phyloP scores from a whole-genome alignment of 139 green algal species.

The Nannochloris sp. region DNA sequence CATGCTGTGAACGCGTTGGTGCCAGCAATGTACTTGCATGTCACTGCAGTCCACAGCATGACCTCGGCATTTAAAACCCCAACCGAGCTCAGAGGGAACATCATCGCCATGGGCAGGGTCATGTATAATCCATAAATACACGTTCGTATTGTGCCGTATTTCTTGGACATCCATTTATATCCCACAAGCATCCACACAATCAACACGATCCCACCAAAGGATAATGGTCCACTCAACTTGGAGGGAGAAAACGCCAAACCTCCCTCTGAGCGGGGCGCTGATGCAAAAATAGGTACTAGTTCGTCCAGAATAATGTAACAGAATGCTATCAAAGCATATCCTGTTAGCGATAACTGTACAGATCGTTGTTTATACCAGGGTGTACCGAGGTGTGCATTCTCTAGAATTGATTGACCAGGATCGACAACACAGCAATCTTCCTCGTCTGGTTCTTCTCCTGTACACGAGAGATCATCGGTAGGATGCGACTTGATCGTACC shows the following conservation, averaged over 20 bases:
- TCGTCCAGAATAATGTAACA: slow-evolving; percentile 48
- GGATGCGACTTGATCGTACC: neutral
- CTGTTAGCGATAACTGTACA: slow-evolving; percentile 34
- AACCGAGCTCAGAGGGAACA: slow-evolving; percentile 20
- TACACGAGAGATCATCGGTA: neutral
- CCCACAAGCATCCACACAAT: slow-evolving; percentile 32
- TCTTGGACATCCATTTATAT: slow-evolving; percentile 39
- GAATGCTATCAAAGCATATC: slow-evolving; percentile 44
- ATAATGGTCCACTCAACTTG: slow-evolving; percentile 44
- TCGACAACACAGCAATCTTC: neutral
- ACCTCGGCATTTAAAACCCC: neutral
- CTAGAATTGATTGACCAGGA: neutral
- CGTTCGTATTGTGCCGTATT: neutral
- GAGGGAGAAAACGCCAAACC: slow-evolving; percentile 39
- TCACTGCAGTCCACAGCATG: slow-evolving; percentile 11
- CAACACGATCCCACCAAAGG: slow-evolving; percentile 40
- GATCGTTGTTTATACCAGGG: slow-evolving; percentile 31
- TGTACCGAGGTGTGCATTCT: neutral
- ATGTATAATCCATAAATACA: slow-evolving; percentile 26
- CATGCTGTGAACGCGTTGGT: slow-evolving; percentile 10
- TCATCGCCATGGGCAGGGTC: slow-evolving; percentile 15
- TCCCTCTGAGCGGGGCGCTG: slow-evolving; percentile 32
- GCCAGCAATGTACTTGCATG: neutral
- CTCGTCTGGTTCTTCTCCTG: neutral
- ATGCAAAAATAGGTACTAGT: slow-evolving; percentile 57